Evolutionary conservation across 2,329 filamentous ascomycete species (phyloP), one percentile per base, ranked within the genome.

Genomic region (Colletotrichum karsti): DNA sequence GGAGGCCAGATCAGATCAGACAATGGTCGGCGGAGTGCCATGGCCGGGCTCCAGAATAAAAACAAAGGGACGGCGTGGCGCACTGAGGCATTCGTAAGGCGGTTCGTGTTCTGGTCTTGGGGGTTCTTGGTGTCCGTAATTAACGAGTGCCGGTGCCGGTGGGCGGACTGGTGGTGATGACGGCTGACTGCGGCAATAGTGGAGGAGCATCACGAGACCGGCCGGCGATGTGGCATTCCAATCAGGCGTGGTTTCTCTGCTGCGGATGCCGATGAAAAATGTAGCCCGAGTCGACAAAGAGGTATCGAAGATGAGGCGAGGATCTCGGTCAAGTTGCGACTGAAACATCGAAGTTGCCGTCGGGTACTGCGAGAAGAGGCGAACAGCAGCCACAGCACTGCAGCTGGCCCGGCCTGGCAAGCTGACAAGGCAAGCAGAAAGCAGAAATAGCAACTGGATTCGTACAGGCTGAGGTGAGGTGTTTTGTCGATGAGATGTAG

Each of bases 61-160:
- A 62, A 55, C 28, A 61, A 61, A 65, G 48, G 42, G n/a, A 62
- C 18, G 56, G 37, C 26, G 44, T 61, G 63, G 48, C 37, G 48
- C 37, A 44, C 42, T 15, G 35, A 20, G 33, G 42, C n/a, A 50
- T 33, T 44, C 26, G 60, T 63, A 57, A 37, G 50, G 20, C 30
- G 28, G 28, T 15, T 53, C 62, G 37, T 60, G 55, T 46, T 15
- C 22, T 39, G n/a, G n/a, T 39, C 33, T 20, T n/a, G 35, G n/a
- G n/a, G n/a, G n/a, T n/a, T n/a, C n/a, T 18, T 10, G 28, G 4
- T 37, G 30, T 33, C 18, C 50, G 46, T 33, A 35, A n/a, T n/a
- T n/a, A n/a, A 53, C 50, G 50, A 53, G 50, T 53, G 30, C 50
- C 50, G 5, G 42, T 46, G 63, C 18, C 50, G 9, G 53, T 46